Evolutionary conservation across 139 green algal species (phyloP).

Genomic region (Diplosphaera chodatii): DNA sequence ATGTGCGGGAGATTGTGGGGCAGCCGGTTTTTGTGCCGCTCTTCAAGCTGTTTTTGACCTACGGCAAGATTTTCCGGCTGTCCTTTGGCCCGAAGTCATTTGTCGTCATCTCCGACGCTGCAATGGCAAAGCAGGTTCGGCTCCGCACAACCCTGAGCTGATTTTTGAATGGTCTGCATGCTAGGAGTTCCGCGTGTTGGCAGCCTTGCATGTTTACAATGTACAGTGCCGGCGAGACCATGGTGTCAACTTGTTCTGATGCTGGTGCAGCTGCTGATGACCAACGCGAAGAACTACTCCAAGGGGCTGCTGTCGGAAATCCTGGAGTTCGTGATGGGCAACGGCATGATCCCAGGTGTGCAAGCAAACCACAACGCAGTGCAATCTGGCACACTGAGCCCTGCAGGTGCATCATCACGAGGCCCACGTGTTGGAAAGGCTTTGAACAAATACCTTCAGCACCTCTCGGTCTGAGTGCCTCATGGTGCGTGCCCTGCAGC

Average conservation of each 20-base stretch:
- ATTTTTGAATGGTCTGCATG: no score
- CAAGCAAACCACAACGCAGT: no score
- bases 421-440: no score
- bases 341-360: constrained; percentile 52
- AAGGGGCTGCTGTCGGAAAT: constrained; percentile 90
- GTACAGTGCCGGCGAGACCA: no score
- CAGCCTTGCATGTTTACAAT: no score
- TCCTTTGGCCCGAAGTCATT: constrained; percentile 95
- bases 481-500: constrained; percentile 21
- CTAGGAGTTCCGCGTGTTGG: no score
- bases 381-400: no score
- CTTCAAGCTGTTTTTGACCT: constrained; percentile 76
- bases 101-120: constrained; percentile 86
- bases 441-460: no score
- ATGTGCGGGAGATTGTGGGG: constrained; percentile 87
- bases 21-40: constrained; percentile 95
- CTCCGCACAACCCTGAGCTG: no score
- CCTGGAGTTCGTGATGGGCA: constrained; percentile 92
- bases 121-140: constrained; percentile 58
- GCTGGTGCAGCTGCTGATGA: constrained; percentile 62
- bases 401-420: no score
- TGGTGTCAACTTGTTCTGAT: neutral
- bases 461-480: no score
- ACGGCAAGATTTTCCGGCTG: constrained; percentile 76
- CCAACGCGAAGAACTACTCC: constrained; percentile 85